A percentile compares a stretch with the other conserved stretches of the same genome.
Conservation (phyloP, 2,329 filamentous ascomycete genomes). For the Neoscytalidium dimidiatum region DNA sequence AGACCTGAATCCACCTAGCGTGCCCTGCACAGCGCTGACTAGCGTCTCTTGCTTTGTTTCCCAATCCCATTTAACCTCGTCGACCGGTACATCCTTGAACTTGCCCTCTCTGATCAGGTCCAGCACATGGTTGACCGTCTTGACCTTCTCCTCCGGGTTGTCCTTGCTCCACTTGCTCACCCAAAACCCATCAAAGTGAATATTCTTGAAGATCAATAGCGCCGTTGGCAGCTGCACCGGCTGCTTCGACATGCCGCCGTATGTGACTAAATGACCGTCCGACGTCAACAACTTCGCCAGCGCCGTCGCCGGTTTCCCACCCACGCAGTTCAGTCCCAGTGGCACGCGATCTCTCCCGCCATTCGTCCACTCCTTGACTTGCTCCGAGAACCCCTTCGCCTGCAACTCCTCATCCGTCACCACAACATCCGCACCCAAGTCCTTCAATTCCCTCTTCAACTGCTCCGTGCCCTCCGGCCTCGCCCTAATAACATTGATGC, state of each 20-base stretch:
- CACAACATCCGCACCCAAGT: slow-evolving; percentile 64
- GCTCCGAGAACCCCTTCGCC: slow-evolving; percentile 63
- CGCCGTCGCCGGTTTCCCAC: slow-evolving; percentile 78
- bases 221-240: slow-evolving; percentile 80
- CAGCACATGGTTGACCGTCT: slow-evolving; percentile 83
- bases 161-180: slow-evolving; percentile 83
- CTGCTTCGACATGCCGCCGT: slow-evolving; percentile 92
- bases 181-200: slow-evolving; percentile 93
- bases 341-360: slow-evolving; percentile 71
- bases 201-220: slow-evolving; percentile 88
- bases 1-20: slow-evolving; percentile 77
- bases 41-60: slow-evolving; percentile 72
- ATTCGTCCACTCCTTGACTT: slow-evolving; percentile 66
- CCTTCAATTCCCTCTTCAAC: slow-evolving; percentile 61
- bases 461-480: slow-evolving; percentile 65
- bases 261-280: slow-evolving; percentile 80
- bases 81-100: slow-evolving; percentile 82
- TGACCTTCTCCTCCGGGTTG: slow-evolving; percentile 71
- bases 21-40: slow-evolving; percentile 75
- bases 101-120: slow-evolving; percentile 71
- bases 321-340: slow-evolving; percentile 89
- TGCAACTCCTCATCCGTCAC: slow-evolving; percentile 63
- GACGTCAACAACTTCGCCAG: slow-evolving; percentile 72
- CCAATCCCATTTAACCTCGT: slow-evolving; percentile 80
- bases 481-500: slow-evolving; percentile 84